Evolutionary conservation across 2,329 filamentous ascomycete species (phyloP), one percentile per base, ranked within the genome.

Genomic region (Xylariaceae sp.): DNA sequence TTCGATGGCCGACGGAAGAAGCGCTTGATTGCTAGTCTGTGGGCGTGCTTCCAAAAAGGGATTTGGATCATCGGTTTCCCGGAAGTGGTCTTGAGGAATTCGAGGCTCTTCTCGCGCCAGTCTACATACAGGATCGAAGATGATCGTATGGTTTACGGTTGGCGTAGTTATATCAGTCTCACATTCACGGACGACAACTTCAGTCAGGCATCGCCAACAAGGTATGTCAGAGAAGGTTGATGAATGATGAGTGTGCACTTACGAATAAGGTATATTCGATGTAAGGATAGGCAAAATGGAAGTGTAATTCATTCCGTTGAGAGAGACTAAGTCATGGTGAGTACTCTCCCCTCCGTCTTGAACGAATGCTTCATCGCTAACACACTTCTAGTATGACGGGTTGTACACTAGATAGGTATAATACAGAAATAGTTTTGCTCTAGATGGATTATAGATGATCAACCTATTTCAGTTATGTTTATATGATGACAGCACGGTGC

Each of bases 361-460:
- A 19, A 51, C 51, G 35, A 12, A 55, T 7, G 26, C 8, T 9
- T 58, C 8, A 29, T 35, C 27, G 48, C 56, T 56, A 35, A 58
- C 54, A 35, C 35, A 44, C n/a, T n/a, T 9, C 19, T 46, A 58
- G 56, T 30, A 48, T 27, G 34, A 6, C 4, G 40, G 6, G 12
- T 19, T 43, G 32, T 45, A 47, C 29, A 27, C 19, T 19, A 19
- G 19, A 1, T 19, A 19, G 19, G 19, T 19, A 19, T 19, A 19
- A 19, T 30, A 44, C 7, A 11, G 11, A 29, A 9, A 35, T 4
- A 32, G 8, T 37, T 32, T 54, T 35, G 43, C 11, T 4, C 26
- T 29, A n/a, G 32, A 39, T 29, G n/a, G 7, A 31, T 4, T 19
- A n/a, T 31, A 30, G 2, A 53, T 6, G 37, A 44, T 46, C 6